A percentile compares a stretch with the other conserved stretches of the same genome.
Evolutionary conservation across 805 yeast genomes (phyloP).

Genomic region (Candida insectalens): DNA sequence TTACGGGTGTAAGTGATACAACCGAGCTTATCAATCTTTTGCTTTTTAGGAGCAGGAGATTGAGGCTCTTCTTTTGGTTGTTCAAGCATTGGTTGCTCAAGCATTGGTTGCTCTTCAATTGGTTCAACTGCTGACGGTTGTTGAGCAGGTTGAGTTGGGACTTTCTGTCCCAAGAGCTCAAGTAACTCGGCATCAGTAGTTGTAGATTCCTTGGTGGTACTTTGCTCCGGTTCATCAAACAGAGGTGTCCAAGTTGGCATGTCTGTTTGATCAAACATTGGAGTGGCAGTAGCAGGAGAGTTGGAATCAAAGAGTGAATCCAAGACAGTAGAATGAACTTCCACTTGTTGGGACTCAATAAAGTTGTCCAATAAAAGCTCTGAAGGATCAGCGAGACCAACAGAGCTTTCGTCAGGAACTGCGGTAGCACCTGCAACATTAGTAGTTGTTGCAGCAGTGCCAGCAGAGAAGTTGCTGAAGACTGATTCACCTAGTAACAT

Average conservation of each 20-base stretch:
- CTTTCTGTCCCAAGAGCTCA: background rate
- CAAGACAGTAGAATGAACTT: slow-evolving; percentile 41
- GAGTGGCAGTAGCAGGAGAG: slow-evolving; percentile 22
- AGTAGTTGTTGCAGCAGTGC: background rate
- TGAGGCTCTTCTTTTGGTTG: background rate
- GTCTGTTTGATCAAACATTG: slow-evolving; percentile 35
- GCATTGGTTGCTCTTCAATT: background rate
- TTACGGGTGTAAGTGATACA: slow-evolving; percentile 70
- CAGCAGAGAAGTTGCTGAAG: slow-evolving; percentile 17
- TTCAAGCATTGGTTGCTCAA: background rate
- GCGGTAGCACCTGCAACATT: slow-evolving; percentile 3
- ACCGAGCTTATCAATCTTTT: slow-evolving; percentile 61
- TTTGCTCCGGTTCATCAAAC: background rate
- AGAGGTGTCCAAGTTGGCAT: slow-evolving; percentile 40
- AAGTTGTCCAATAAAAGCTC: no score
- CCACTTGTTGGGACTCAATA: no score
- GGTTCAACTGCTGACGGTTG: background rate
- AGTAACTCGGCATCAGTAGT: slow-evolving; percentile 1
- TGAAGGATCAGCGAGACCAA: slow-evolving; percentile 14
- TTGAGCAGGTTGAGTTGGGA: slow-evolving; percentile 1
- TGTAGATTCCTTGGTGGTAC: background rate
- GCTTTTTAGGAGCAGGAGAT: slow-evolving; percentile 4
- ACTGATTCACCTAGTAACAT: slow-evolving; percentile 26
- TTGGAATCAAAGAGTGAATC: slow-evolving; percentile 36
- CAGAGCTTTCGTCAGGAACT: background rate